Base-by-base conservation (phyloP, 2,329 filamentous ascomycete genomes). In the Aspergillus neotritici region DNA sequence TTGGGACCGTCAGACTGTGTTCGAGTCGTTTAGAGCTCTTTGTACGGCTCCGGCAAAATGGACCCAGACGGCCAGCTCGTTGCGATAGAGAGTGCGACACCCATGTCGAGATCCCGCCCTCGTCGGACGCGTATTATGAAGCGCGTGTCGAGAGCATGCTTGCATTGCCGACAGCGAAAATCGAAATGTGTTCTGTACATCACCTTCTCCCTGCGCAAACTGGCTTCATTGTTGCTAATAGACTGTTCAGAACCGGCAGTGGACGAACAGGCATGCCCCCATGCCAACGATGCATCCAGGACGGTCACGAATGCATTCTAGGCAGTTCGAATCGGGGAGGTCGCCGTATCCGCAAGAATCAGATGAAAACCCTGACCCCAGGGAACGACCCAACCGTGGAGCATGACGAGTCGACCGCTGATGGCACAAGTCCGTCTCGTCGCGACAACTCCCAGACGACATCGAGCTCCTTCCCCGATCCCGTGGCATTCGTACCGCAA, bases 241-340 rank as follows among this genome's bases (percentile, higher is more conserved):
- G 21, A 57, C 51, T 34, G 29, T 47, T 63, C 54, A 66, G 70
- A 57, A 58, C 71, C 55, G 57, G 63, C 57, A 65, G 74, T 69
- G 64, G 75, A 61, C 61, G 67, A 65, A 61, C 73, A 57, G 61
- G 72, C 58, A 56, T 73, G 67, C 70, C 70, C 21, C 78, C 78
- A 17, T 82, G 78, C 52, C 71, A 77, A 40, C 67, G 78, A 42
- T 82, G 78, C 61, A 72, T 76, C 48, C 72, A 74, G 52, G 77
- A 80, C 49, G 68, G 71, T 44, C 74, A 76, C 40, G 76, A 80
- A 47, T 82, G 78, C 57, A 70, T 81, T 9, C 69, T 81, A 14
- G 78, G 77, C 6, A 74, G 74, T 34, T 79, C 76, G 37, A 80
- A 80, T 55, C 73, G 78, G 42, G 78, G 78, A 35, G 78, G 78